These are phyloP conservation scores for Talaromyces sp. DNA, from an alignment of 2,329 filamentous ascomycete species.

Conservation along the genomic window DNA sequence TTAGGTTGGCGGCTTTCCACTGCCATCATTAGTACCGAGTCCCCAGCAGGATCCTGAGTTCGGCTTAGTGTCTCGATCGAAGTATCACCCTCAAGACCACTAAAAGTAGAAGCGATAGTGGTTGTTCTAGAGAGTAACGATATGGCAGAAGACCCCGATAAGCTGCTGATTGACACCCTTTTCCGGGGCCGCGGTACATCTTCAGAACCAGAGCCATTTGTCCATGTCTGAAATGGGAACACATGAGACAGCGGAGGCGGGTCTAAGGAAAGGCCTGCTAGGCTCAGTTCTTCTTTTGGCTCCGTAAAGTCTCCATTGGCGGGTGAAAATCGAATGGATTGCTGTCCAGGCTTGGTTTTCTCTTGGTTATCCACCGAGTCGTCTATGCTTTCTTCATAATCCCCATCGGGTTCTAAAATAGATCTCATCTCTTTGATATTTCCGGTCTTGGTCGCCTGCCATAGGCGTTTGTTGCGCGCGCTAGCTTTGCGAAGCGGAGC, in stretches of 20 bases:
- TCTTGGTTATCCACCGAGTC: constrained; percentile 30
- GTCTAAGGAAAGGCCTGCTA: constrained; percentile 17
- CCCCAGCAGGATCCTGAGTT: constrained; percentile 60
- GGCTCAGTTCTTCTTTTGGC: constrained; percentile 13
- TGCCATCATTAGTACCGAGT: constrained; percentile 85
- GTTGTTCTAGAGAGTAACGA: constrained; percentile 76
- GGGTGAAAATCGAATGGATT: constrained; percentile 16
- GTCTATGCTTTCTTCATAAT: constrained; percentile 44
- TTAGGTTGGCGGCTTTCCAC: constrained; percentile 66
- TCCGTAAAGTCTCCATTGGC: constrained; percentile 17
- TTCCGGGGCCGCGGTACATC: constrained; percentile 55
- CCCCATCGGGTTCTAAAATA: constrained; percentile 68
- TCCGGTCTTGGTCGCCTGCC: constrained; percentile 78
- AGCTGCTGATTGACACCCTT: constrained; percentile 75
- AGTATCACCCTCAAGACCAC: constrained; percentile 74
- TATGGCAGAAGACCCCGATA: constrained; percentile 78
- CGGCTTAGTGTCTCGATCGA: constrained; percentile 63
- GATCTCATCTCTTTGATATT: constrained; percentile 67
- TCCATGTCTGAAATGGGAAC: constrained; percentile 75
- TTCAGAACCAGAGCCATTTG: constrained; percentile 36
- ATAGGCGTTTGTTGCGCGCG: constrained; percentile 75
- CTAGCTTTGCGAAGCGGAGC: constrained; percentile 77
- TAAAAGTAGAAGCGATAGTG: constrained; percentile 68
- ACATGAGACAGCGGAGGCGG: constrained; percentile 64
- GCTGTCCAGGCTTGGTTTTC: constrained; percentile 15